Percentiles rank a stretch among this genome's conserved stretches.
phyloP scores from a whole-genome alignment of 306 rosid genomes.

The Trichosanthes truncata region DNA sequence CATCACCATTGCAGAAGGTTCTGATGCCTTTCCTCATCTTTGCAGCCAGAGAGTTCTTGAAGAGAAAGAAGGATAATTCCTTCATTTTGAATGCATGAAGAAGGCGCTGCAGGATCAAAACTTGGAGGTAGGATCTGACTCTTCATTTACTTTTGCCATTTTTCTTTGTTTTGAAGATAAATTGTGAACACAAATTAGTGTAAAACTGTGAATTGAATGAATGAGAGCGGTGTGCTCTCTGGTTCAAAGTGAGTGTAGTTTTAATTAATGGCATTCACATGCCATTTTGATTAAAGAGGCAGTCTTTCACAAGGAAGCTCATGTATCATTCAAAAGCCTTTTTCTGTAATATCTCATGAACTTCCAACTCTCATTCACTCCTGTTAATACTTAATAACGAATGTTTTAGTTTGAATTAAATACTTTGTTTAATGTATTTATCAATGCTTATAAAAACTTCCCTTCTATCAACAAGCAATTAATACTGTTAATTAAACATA shows the following conservation, averaged over 20 bases:
- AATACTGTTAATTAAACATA: too few species aligned
- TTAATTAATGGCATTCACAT: constrained; percentile 34
- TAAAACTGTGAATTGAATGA: constrained; percentile 53
- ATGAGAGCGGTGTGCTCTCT: constrained; percentile 49
- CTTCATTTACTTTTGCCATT: background rate
- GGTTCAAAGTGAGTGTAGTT: background rate
- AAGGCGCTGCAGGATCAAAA: background rate
- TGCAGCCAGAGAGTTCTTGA: constrained; percentile 64
- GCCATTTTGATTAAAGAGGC: constrained; percentile 12
- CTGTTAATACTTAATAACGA: background rate
- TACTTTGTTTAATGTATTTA: background rate
- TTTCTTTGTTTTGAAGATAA: background rate
- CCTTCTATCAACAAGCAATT: too few species aligned
- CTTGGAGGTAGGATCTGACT: background rate
- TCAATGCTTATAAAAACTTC: too few species aligned
- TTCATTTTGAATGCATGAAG: constrained; percentile 23
- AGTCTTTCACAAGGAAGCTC: constrained; percentile 17
- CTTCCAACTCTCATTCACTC: background rate
- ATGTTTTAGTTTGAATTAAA: background rate
- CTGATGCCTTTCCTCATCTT: constrained; percentile 71
- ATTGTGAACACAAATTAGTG: constrained; percentile 6
- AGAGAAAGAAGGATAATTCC: constrained; percentile 57
- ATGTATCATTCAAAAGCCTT: constrained; percentile 5
- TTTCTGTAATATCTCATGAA: background rate
- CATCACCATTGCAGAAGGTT: constrained; percentile 56